A percentile compares a stretch with the other conserved stretches of the same genome.
phyloP scores from a whole-genome alignment of 2,329 filamentous ascomycete species.

The Trichoderma koningii region DNA sequence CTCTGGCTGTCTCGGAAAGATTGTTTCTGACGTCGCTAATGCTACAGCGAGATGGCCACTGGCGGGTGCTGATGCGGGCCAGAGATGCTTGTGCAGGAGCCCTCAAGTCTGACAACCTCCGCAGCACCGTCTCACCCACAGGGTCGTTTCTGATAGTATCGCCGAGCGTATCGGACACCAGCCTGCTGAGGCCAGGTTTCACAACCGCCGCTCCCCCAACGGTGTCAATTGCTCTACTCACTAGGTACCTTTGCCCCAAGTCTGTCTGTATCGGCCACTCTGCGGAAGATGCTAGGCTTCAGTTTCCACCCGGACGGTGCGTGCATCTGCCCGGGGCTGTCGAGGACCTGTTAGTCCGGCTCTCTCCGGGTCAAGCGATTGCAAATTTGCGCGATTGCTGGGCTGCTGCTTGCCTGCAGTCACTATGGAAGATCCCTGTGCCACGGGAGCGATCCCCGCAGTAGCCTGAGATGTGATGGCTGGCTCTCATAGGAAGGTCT shows the following conservation, averaged over 20 bases:
- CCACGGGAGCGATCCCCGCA: constrained; percentile 23
- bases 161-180: constrained; percentile 2
- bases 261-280: not conserved
- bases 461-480: constrained; percentile 17
- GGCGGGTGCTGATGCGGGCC: not conserved
- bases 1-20: not conserved
- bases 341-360: not conserved
- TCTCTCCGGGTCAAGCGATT: not conserved
- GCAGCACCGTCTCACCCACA: constrained; percentile 14
- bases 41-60: not conserved
- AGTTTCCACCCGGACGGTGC: not conserved
- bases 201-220: constrained; percentile 3
- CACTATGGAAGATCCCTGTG: constrained; percentile 24
- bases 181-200: constrained; percentile 6
- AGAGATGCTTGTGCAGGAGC: not conserved
- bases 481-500: constrained; percentile 25
- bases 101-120: constrained; percentile 3
- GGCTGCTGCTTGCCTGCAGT: constrained; percentile 10
- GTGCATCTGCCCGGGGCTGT: not conserved
- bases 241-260: not conserved
- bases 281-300: not conserved
- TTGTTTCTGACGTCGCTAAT: not conserved
- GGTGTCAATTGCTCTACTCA: not conserved
- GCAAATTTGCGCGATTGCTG: constrained; percentile 7
- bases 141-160: constrained; percentile 5